Conservation (phyloP, 164 flowering plant species). For the Nymphaea colorata region DNA sequence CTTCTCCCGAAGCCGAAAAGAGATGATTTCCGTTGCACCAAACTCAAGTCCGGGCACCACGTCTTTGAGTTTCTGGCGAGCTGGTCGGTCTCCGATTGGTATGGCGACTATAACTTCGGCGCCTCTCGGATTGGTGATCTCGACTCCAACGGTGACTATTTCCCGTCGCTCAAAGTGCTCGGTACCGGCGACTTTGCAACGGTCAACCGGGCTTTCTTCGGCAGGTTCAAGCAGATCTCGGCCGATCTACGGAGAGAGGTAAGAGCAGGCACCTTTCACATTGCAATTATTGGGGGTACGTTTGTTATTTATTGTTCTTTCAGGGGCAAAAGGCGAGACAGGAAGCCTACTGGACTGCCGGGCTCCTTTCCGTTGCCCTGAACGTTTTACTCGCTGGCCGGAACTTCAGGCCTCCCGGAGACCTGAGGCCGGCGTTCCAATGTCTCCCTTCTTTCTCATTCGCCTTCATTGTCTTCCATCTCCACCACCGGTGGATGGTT, state of each 20-base stretch:
- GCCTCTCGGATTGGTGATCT: conserved; percentile 13
- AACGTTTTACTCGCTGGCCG: too few relatives aligned
- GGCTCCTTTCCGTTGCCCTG: too few relatives aligned
- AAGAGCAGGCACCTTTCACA: conserved; percentile 23
- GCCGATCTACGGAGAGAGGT: conserved; percentile 9
- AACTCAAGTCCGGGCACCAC: background rate
- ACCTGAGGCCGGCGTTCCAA: too few relatives aligned
- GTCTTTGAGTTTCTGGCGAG: background rate
- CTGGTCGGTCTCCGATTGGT: background rate
- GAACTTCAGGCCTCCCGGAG: too few relatives aligned
- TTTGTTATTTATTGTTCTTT: background rate
- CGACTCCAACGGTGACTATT: background rate
- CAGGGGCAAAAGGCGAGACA: too few relatives aligned
- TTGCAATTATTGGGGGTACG: too few relatives aligned
- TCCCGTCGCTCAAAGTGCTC: conserved; percentile 43
- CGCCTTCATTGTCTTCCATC: too few relatives aligned
- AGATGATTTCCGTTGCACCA: background rate
- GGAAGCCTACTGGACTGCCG: too few relatives aligned
- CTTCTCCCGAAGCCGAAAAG: background rate
- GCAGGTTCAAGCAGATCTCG: conserved; percentile 24
- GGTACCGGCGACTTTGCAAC: conserved; percentile 31
- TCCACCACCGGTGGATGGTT: too few relatives aligned
- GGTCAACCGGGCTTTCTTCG: conserved; percentile 40
- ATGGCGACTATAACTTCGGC: background rate
- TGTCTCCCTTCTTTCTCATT: too few relatives aligned